Percentiles rank a stretch among this genome's conserved stretches.
Evolutionary conservation across 2,329 filamentous ascomycete species (phyloP).

Genomic region (Mycosphaerelloides madeirae): DNA sequence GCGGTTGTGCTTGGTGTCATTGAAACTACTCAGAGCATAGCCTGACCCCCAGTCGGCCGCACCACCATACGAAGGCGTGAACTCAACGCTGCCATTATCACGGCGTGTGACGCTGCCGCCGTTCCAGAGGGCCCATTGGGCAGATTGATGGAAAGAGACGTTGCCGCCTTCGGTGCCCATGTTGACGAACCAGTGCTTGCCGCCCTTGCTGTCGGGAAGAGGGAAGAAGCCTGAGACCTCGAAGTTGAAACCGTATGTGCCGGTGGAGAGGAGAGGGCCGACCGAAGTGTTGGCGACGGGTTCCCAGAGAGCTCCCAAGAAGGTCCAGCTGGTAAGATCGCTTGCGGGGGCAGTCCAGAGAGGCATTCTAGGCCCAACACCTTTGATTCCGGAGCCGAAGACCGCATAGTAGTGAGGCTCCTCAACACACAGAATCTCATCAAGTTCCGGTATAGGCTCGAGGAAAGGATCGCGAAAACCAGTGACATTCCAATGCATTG

Average conservation of each 20-base stretch:
- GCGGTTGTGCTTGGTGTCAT: conserved; percentile 46
- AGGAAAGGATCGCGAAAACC: conserved; percentile 38
- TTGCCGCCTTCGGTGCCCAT: conserved; percentile 42
- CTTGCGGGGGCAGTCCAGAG: conserved; percentile 43
- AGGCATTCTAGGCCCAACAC: conserved; percentile 44
- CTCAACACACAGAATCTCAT: conserved; percentile 36
- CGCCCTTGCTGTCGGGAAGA: conserved; percentile 39
- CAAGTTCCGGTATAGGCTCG: conserved; percentile 37
- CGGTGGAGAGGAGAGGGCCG: conserved; percentile 40
- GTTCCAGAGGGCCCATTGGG: conserved; percentile 45
- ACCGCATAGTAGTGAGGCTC: conserved; percentile 46
- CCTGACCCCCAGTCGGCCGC: conserved; percentile 42
- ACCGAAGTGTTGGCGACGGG: conserved; percentile 40
- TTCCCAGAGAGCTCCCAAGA: conserved; percentile 45
- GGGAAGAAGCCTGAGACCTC: conserved; percentile 48
- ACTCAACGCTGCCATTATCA: conserved; percentile 42
- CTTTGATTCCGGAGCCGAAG: conserved; percentile 46
- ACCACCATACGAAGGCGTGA: conserved; percentile 42
- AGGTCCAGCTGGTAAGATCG: conserved; percentile 45
- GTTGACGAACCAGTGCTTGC: conserved; percentile 42
- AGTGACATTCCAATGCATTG: conserved; percentile 44
- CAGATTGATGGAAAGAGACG: conserved; percentile 36
- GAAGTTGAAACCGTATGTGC: conserved; percentile 45
- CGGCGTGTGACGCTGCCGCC: conserved; percentile 41
- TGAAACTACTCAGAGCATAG: conserved; percentile 46